Percentiles rank a stretch among this genome's conserved stretches.
phyloP scores from a whole-genome alignment of 176 grass and related monocot species.

The Musa acuminata region DNA sequence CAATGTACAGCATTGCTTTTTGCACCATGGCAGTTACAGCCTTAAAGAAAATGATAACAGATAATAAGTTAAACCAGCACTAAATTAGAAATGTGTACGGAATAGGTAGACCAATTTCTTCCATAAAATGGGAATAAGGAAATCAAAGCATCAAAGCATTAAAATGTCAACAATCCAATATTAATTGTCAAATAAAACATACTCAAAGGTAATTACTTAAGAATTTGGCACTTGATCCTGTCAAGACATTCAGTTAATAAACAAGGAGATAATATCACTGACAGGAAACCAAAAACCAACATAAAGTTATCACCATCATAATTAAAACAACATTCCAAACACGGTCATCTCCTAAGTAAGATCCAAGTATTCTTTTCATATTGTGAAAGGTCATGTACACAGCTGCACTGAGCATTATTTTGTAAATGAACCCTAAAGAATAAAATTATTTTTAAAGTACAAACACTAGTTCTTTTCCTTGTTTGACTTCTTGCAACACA shows the following conservation, averaged over 20 bases:
- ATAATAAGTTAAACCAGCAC: background rate
- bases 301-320: background rate
- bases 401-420: no score
- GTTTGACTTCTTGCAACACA: no score
- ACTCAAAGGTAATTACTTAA: no score
- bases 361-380: no score
- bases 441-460: no score
- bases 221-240: background rate
- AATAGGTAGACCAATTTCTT: background rate
- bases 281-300: background rate
- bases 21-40: constrained; percentile 85
- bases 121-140: background rate
- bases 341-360: no score
- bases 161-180: background rate
- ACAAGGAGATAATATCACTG: background rate
- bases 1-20: constrained; percentile 96
- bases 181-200: background rate
- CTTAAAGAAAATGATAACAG: constrained; percentile 25
- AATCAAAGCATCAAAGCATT: background rate
- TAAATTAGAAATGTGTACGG: background rate
- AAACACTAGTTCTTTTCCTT: no score
- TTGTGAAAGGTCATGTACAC: no score
- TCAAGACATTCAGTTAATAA: background rate
- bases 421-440: no score
- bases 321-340: no score